Evolutionary conservation across 2,329 filamentous ascomycete genomes (phyloP).

Genomic region (Colletotrichum euphorbiae): DNA sequence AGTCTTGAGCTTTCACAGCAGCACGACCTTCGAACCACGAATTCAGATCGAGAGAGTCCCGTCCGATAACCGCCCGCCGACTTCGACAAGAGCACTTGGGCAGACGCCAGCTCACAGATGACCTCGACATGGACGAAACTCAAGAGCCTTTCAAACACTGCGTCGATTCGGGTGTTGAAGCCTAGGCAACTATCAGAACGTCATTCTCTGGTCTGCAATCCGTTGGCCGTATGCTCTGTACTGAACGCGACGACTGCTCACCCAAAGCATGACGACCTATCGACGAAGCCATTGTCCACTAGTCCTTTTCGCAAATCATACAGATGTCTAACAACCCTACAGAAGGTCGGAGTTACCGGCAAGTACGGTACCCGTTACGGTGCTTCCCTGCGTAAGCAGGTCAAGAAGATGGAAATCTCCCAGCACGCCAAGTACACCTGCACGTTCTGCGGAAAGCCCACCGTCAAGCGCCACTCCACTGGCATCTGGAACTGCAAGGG

Average conservation of each 20-base stretch:
- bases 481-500: slow-evolving; percentile 98
- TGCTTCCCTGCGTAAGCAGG: slow-evolving; percentile 96
- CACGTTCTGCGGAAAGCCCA: slow-evolving; percentile 98
- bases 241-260: background rate
- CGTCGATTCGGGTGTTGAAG: background rate
- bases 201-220: slow-evolving; percentile 17
- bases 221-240: background rate
- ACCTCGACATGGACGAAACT: background rate
- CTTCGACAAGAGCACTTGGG: background rate
- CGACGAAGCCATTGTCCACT: slow-evolving; percentile 21
- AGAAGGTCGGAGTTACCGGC: slow-evolving; percentile 97
- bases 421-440: slow-evolving; percentile 98
- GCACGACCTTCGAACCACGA: slow-evolving; percentile 3
- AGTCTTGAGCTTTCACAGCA: background rate
- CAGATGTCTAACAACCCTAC: slow-evolving; percentile 39
- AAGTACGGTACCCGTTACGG: slow-evolving; percentile 99
- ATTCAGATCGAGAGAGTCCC: slow-evolving; percentile 24
- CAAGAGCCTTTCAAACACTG: background rate
- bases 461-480: slow-evolving; percentile 89
- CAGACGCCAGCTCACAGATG: background rate
- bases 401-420: slow-evolving; percentile 99
- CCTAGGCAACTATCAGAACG: background rate
- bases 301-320: background rate
- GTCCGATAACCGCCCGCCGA: slow-evolving; percentile 9
- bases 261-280: background rate